phyloP scores from a whole-genome alignment of 805 yeast genomes.

The Yamadazyma philogaea region DNA sequence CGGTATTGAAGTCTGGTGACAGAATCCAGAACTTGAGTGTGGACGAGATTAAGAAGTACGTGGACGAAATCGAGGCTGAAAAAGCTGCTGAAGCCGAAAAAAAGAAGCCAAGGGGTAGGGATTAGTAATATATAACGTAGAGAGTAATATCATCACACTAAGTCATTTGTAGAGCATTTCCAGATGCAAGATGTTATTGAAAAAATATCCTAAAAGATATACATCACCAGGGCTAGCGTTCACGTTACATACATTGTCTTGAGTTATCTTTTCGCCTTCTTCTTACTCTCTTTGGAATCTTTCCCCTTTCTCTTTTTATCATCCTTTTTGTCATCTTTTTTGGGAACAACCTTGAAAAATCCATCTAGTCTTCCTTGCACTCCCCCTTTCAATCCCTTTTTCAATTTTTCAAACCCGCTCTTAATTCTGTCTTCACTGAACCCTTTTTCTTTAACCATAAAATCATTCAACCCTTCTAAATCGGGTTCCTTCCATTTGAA shows the following conservation, averaged over 20 bases:
- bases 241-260: not conserved
- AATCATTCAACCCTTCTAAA: conserved; percentile 75
- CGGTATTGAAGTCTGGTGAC: conserved; percentile 73
- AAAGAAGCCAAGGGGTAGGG: conserved; percentile 47
- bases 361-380: conserved; percentile 92
- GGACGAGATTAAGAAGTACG: conserved; percentile 72
- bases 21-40: conserved; percentile 56
- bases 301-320: conserved; percentile 26
- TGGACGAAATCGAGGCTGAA: conserved; percentile 81
- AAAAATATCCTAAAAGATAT: not conserved
- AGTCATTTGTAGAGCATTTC: too few species aligned
- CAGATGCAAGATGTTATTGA: too few species aligned
- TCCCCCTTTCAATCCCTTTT: conserved; percentile 78
- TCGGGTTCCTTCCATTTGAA: conserved; percentile 90
- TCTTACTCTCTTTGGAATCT: conserved; percentile 26
- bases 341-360: conserved; percentile 69
- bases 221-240: not conserved
- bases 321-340: conserved; percentile 35
- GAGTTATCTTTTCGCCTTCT: conserved; percentile 21
- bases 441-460: conserved; percentile 82
- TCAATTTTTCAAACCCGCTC: conserved; percentile 80
- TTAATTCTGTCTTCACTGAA: conserved; percentile 90
- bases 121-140: conserved; percentile 9
- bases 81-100: conserved; percentile 79
- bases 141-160: not conserved